Percentiles rank a stretch among this genome's conserved stretches.
phyloP scores from a whole-genome alignment of 345 rosid species.

The Eucalyptus polyanthemos region DNA sequence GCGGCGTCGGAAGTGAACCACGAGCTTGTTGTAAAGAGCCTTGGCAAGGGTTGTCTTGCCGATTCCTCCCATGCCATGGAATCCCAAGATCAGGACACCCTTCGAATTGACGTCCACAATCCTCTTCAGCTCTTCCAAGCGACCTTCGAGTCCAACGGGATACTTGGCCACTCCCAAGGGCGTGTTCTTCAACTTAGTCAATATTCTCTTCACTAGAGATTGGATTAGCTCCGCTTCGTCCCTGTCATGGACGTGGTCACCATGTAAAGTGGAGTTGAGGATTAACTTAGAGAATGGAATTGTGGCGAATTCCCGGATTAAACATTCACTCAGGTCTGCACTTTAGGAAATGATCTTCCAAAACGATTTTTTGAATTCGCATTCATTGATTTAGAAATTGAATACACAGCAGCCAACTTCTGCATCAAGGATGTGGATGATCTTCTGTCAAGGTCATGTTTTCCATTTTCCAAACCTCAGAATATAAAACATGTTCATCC shows the following conservation, averaged over 20 bases:
- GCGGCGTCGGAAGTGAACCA: not conserved
- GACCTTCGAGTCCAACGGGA: constrained; percentile 22
- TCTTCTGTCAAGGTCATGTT: not conserved
- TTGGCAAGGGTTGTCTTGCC: constrained; percentile 35
- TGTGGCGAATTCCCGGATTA: not conserved
- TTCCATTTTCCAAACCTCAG: not conserved
- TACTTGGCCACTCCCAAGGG: constrained; percentile 32
- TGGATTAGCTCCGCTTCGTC: constrained; percentile 8
- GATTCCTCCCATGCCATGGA: constrained; percentile 26
- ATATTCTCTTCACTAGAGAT: constrained; percentile 23
- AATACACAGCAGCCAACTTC: not conserved
- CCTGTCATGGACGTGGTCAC: not conserved
- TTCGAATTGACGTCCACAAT: constrained; percentile 3
- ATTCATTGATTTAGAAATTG: not conserved
- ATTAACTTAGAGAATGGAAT: not conserved
- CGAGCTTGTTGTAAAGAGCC: constrained; percentile 22
- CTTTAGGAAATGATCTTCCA: not conserved
- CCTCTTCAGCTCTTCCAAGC: not conserved
- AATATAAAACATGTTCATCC: not conserved
- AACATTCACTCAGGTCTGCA: not conserved
- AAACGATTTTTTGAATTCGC: not conserved
- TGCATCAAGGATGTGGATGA: not conserved
- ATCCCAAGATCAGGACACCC: constrained; percentile 7
- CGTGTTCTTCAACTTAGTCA: constrained; percentile 27
- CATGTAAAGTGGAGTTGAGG: not conserved